A percentile compares a stretch with the other conserved stretches of the same genome.
Evolutionary conservation across 2,329 filamentous ascomycete genomes (phyloP).

Genomic region (Alternaria gaisen): DNA sequence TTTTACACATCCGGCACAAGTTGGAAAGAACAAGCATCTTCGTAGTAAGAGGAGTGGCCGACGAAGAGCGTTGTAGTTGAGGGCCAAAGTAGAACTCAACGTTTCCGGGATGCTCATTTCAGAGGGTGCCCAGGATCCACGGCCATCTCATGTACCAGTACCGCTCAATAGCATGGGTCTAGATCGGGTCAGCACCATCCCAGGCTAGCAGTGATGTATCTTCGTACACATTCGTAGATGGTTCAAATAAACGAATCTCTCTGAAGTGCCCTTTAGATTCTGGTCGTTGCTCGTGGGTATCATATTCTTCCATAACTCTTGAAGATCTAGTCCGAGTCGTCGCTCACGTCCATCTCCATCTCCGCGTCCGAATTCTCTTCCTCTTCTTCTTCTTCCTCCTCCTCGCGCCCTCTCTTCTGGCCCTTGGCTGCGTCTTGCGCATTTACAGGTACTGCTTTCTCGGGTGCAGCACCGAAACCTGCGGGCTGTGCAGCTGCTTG

Average conservation of each 20-base stretch:
- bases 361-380: conserved; percentile 63
- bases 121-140: not conserved
- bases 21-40: not conserved
- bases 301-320: conserved; percentile 10
- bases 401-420: conserved; percentile 72
- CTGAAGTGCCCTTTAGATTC: conserved; percentile 2
- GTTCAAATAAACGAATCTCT: conserved; percentile 1
- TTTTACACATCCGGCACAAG: not conserved
- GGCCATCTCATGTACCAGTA: not conserved
- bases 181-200: conserved; percentile 10
- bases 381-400: conserved; percentile 68
- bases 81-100: not conserved
- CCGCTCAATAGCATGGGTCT: conserved; percentile 1
- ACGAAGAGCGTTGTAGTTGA: not conserved
- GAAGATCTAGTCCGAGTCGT: conserved; percentile 63
- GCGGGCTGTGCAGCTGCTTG: conserved; percentile 55
- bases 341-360: conserved; percentile 73
- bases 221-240: conserved; percentile 11
- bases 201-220: not conserved
- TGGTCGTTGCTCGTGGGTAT: conserved; percentile 27
- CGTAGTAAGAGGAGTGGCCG: not conserved
- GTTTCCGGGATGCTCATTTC: not conserved
- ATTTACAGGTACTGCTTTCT: conserved; percentile 44
- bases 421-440: conserved; percentile 61
- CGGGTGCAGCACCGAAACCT: conserved; percentile 41